phyloP scores from a whole-genome alignment of 1,139 yeast genomes.

The Blastobotrys illinoisensis region DNA sequence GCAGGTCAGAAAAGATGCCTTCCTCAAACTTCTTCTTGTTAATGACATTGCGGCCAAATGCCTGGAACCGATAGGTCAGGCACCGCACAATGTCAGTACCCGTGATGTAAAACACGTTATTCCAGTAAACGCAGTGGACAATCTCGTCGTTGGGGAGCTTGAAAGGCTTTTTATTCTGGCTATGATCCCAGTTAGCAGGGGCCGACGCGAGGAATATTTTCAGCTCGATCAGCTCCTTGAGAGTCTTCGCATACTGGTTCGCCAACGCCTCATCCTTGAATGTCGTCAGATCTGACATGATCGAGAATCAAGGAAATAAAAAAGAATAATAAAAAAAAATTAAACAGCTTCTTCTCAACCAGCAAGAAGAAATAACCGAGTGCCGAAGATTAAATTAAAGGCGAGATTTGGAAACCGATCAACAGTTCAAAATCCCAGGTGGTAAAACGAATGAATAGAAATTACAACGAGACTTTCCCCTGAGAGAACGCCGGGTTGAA shows the following conservation, averaged over 20 bases:
- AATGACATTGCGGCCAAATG: conserved; percentile 77
- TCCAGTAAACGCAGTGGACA: conserved; percentile 91
- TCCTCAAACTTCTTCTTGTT: conserved; percentile 95
- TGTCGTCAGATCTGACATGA: background rate
- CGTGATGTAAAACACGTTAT: conserved; percentile 80
- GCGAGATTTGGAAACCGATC: background rate
- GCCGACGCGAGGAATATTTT: conserved; percentile 87
- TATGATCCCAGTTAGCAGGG: conserved; percentile 90
- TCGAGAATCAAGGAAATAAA: background rate
- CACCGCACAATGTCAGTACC: conserved; percentile 96
- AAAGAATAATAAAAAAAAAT: conserved; percentile 4
- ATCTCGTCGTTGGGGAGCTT: conserved; percentile 83
- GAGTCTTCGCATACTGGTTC: conserved; percentile 13
- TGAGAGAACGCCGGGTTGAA: background rate
- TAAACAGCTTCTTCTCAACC: background rate
- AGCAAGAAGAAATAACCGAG: background rate
- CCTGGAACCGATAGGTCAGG: conserved; percentile 80
- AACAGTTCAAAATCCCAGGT: background rate
- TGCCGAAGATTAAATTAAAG: background rate
- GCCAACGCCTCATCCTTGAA: conserved; percentile 10
- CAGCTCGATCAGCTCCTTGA: conserved; percentile 12
- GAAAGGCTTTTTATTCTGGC: conserved; percentile 81
- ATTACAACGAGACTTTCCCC: background rate
- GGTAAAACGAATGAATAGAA: background rate
- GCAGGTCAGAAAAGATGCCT: conserved; percentile 86